Conservation (phyloP, 2,329 filamentous ascomycete genomes). For the Triangularia verruculosa region DNA sequence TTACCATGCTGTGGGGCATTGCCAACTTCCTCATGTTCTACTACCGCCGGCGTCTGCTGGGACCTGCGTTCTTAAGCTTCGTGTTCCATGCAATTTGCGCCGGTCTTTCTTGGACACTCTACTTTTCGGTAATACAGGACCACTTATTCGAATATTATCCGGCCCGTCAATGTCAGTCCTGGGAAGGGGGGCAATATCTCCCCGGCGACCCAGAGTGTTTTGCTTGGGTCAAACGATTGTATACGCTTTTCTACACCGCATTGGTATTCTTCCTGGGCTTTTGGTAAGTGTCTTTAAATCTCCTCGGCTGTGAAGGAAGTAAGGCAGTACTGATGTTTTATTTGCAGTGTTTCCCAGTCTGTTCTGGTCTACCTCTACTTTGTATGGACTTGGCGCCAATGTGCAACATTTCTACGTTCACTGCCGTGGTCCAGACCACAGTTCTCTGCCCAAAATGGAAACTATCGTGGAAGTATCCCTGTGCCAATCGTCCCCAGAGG, state of each 20-base stretch:
- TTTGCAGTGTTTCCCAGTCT: background rate
- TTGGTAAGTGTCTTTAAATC: background rate
- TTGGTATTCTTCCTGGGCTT: background rate
- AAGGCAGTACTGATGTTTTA: background rate
- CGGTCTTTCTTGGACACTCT: too few relatives aligned
- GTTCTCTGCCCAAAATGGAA: background rate
- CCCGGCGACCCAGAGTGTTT: background rate
- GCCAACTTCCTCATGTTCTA: background rate
- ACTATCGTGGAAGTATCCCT: background rate
- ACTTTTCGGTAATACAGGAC: too few relatives aligned
- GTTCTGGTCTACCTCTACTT: background rate
- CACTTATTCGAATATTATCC: too few relatives aligned
- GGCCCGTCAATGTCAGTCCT: background rate
- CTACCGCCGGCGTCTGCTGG: background rate
- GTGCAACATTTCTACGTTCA: background rate
- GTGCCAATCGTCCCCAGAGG: background rate
- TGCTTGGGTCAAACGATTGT: background rate
- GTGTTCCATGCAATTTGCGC: background rate
- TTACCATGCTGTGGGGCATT: background rate
- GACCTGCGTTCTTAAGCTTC: background rate
- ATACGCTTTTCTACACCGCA: background rate
- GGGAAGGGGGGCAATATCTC: background rate
- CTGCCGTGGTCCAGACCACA: background rate
- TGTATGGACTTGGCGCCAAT: background rate
- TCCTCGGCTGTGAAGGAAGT: too few relatives aligned